Conservation (phyloP, 2,329 filamentous ascomycete genomes). For the Furcasterigmium sp. region DNA sequence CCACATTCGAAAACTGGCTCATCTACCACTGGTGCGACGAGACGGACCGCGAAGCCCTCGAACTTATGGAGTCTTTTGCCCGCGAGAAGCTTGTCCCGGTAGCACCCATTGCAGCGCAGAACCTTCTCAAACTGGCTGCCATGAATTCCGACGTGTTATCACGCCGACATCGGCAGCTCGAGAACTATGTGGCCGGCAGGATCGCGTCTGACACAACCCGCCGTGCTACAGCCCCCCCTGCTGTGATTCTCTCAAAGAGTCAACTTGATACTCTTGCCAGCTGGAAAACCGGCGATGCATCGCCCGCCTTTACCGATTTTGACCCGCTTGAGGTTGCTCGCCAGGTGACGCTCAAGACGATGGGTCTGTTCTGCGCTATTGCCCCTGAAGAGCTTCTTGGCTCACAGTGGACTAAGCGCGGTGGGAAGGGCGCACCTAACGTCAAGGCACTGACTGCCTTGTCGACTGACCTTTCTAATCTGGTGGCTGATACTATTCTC, state of each 20-base stretch:
- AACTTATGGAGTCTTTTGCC: slow-evolving; percentile 75
- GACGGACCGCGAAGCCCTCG: slow-evolving; percentile 70
- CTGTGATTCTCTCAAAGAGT: slow-evolving; percentile 66
- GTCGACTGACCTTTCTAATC: slow-evolving; percentile 88
- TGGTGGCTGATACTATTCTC: slow-evolving; percentile 90
- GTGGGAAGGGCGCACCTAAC: slow-evolving; percentile 72
- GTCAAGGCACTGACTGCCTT: slow-evolving; percentile 91
- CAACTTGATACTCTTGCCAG: slow-evolving; percentile 67
- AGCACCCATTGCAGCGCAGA: slow-evolving; percentile 73
- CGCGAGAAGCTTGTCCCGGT: slow-evolving; percentile 60
- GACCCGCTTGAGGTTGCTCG: slow-evolving; percentile 87
- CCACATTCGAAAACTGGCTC: slow-evolving; percentile 94
- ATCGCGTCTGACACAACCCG: slow-evolving; percentile 63
- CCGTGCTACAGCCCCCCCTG: slow-evolving; percentile 67
- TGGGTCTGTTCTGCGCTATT: slow-evolving; percentile 85
- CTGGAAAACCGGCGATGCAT: slow-evolving; percentile 67
- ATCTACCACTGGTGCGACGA: slow-evolving; percentile 91
- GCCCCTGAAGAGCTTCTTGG: slow-evolving; percentile 86
- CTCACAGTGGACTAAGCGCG: slow-evolving; percentile 91
- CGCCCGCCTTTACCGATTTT: slow-evolving; percentile 79
- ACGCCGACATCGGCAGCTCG: slow-evolving; percentile 75
- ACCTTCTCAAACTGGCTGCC: slow-evolving; percentile 73
- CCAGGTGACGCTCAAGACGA: slow-evolving; percentile 89
- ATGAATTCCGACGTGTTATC: slow-evolving; percentile 72
- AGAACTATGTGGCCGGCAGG: too few species aligned